These are phyloP conservation scores for Oxalis stricta DNA, from an alignment of 441 rosid species.

Conservation along the genomic window DNA sequence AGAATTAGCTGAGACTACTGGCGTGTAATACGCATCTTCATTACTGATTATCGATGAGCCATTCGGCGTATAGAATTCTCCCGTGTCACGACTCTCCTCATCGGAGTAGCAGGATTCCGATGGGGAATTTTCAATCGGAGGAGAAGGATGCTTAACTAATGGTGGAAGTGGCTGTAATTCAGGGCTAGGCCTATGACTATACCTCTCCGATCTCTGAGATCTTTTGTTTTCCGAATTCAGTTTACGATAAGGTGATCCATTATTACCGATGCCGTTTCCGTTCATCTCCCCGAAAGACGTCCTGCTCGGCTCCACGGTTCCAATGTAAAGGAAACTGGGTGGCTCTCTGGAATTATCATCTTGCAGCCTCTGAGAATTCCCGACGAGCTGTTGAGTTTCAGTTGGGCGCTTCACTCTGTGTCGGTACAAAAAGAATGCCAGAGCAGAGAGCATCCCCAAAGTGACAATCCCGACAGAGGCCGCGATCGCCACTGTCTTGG, in stretches of 20 bases:
- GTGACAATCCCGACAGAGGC: conserved; percentile 89
- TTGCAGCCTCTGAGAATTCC: conserved; percentile 32
- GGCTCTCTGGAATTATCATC: conserved; percentile 48
- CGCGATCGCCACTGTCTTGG: conserved; percentile 72
- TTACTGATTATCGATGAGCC: conserved; percentile 49
- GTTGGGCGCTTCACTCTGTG: conserved; percentile 50
- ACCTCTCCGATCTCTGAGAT: conserved; percentile 78
- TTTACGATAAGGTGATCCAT: conserved; percentile 64
- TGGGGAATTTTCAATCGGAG: conserved; percentile 28
- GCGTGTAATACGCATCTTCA: conserved; percentile 54
- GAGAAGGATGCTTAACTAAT: conserved; percentile 32
- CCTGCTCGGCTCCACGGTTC: conserved; percentile 66
- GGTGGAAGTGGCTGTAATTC: conserved; percentile 90
- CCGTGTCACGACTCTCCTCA: conserved; percentile 48
- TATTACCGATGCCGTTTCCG: conserved; percentile 11
- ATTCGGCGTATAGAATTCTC: conserved; percentile 70
- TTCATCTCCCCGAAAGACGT: conserved; percentile 29
- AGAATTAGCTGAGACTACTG: conserved; percentile 20
- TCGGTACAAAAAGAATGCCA: conserved; percentile 75
- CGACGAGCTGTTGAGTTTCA: conserved; percentile 66
- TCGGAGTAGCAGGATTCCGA: conserved; percentile 25
- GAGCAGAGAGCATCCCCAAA: conserved; percentile 77
- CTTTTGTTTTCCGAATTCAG: conserved; percentile 48
- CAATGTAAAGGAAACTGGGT: conserved; percentile 73
- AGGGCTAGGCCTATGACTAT: conserved; percentile 90